Evolutionary conservation across 2,329 filamentous ascomycete species (phyloP).

Genomic region (Decorospora gaudefroyi): DNA sequence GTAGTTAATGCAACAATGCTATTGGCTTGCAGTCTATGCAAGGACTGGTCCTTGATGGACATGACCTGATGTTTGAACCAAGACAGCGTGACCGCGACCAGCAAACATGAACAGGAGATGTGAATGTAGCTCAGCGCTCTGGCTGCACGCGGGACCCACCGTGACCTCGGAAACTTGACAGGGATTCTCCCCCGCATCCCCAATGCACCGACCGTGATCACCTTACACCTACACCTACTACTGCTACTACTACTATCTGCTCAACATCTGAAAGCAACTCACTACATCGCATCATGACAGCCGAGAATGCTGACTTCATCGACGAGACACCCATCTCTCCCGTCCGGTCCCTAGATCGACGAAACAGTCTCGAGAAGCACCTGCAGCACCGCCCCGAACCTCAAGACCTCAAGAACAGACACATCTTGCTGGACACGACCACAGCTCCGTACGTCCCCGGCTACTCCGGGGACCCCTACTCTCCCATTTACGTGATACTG

Average conservation of each 20-base stretch:
- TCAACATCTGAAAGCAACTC: slow-evolving; percentile 9
- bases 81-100: too few species aligned
- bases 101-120: too few species aligned
- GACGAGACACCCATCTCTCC: slow-evolving; percentile 51
- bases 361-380: slow-evolving; percentile 57
- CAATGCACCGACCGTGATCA: too few species aligned
- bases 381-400: slow-evolving; percentile 55
- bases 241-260: neutral
- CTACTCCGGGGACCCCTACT: too few species aligned
- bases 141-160: too few species aligned
- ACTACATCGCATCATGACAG: slow-evolving; percentile 32
- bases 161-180: too few species aligned
- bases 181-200: too few species aligned
- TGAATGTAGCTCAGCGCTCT: too few species aligned
- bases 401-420: slow-evolving; percentile 68
- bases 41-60: too few species aligned
- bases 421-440: slow-evolving; percentile 69
- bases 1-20: slow-evolving; percentile 19
- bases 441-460: slow-evolving; percentile 63
- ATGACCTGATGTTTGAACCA: too few species aligned
- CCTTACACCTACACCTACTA: slow-evolving; percentile 2
- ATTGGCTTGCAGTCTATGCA: slow-evolving; percentile 1
- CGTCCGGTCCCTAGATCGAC: slow-evolving; percentile 62
- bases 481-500: too few species aligned
- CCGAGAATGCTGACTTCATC: slow-evolving; percentile 32